A percentile compares a stretch with the other conserved stretches of the same genome.
These are phyloP conservation scores for Cutaneotrichosporon cavernicola DNA, from an alignment of 1,284 basidiomycete species.

Conservation along the genomic window DNA sequence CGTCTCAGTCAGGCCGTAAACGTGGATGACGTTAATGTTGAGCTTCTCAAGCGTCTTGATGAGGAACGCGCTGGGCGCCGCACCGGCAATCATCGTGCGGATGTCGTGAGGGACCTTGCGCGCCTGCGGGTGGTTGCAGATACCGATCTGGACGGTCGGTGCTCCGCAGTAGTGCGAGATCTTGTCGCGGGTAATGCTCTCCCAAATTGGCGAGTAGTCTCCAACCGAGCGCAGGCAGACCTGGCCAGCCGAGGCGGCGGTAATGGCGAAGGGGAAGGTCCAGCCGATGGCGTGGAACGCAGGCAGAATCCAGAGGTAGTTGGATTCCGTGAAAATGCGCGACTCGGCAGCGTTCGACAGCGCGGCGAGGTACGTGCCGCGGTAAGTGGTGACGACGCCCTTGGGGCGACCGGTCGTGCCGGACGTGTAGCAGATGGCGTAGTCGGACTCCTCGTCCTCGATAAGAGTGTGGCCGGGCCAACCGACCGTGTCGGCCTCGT, in stretches of 20 bases:
- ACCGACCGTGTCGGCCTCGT: slow-evolving; percentile 21
- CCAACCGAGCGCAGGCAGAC: slow-evolving; percentile 26
- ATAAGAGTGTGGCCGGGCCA: slow-evolving; percentile 25
- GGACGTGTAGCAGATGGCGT: slow-evolving; percentile 29
- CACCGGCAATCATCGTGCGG: slow-evolving; percentile 22
- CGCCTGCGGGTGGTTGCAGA: slow-evolving; percentile 23
- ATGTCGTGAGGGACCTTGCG: slow-evolving; percentile 17
- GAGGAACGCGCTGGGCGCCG: slow-evolving; percentile 23
- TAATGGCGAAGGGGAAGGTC: slow-evolving; percentile 26
- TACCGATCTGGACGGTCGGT: slow-evolving; percentile 26
- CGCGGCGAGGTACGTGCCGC: slow-evolving; percentile 25
- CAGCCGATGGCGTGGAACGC: slow-evolving; percentile 28
- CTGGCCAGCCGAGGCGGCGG: slow-evolving; percentile 18
- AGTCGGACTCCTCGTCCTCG: slow-evolving; percentile 24
- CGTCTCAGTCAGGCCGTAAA: slow-evolving; percentile 61
- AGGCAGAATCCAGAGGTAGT: slow-evolving; percentile 38
- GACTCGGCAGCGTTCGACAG: slow-evolving; percentile 22
- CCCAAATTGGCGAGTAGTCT: slow-evolving; percentile 26
- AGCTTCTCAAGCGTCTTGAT: slow-evolving; percentile 28
- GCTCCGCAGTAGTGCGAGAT: slow-evolving; percentile 22
- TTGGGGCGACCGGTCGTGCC: slow-evolving; percentile 27
- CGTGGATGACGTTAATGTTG: slow-evolving; percentile 26
- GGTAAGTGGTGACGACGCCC: slow-evolving; percentile 26
- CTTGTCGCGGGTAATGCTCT: slow-evolving; percentile 20
- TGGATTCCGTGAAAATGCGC: slow-evolving; percentile 30